Conservation (phyloP, 2,329 filamentous ascomycete genomes). For the Fusarium neocosmosporiellum region DNA sequence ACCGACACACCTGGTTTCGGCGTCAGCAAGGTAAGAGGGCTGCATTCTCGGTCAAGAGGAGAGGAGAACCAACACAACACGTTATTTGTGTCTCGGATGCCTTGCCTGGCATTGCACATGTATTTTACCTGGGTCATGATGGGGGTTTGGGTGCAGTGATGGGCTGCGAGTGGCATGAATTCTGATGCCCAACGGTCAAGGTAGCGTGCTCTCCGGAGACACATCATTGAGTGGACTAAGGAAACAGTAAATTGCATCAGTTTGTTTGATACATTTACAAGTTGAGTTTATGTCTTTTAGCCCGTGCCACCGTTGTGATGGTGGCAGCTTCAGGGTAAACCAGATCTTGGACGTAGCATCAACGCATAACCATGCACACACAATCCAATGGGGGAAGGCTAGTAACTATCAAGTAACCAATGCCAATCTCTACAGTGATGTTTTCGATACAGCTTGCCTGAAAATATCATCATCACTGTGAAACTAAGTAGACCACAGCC, state of each 20-base stretch:
- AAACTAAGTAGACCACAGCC: background rate
- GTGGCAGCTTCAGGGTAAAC: background rate
- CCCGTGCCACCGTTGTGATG: background rate
- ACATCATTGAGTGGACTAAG: background rate
- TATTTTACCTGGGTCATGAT: background rate
- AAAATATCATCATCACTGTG: too few relatives aligned
- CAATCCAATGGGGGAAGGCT: too few relatives aligned
- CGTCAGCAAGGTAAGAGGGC: background rate
- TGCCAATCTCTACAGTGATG: too few relatives aligned
- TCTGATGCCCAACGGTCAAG: background rate
- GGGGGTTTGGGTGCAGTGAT: background rate
- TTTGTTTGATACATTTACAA: background rate
- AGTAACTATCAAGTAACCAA: too few relatives aligned
- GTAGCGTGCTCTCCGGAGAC: accelerated
- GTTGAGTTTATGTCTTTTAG: background rate
- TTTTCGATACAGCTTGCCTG: too few relatives aligned
- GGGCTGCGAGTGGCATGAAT: background rate
- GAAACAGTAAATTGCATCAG: background rate
- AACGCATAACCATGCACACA: background rate
- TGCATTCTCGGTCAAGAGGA: slow-evolving; percentile 13
- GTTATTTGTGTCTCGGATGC: background rate
- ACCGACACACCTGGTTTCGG: slow-evolving; percentile 3
- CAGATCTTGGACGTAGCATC: background rate
- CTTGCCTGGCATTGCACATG: background rate
- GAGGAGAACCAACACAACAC: background rate